Conservation (phyloP, 164 flowering plant genomes). For the Vitis amurensis region DNA sequence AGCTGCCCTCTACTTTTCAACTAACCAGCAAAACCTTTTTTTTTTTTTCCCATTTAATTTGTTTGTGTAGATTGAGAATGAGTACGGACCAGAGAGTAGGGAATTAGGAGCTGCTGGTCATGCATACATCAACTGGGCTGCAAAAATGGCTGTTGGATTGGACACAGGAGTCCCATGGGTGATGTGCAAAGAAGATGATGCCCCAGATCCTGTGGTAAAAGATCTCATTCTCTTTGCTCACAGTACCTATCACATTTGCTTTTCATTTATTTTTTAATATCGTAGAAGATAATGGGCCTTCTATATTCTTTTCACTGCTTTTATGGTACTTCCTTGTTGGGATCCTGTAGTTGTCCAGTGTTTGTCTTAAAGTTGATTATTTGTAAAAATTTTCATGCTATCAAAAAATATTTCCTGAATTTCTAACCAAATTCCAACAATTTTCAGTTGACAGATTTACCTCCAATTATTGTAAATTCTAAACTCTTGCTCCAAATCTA, state of each 20-base stretch:
- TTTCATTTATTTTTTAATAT: no score
- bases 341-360: no score
- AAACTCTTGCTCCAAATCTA: slow-evolving; percentile 1
- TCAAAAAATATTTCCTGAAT: background rate
- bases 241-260: no score
- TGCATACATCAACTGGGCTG: slow-evolving; percentile 75
- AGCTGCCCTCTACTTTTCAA: no score
- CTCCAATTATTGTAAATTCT: background rate
- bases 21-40: no score
- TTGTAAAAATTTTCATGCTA: background rate
- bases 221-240: slow-evolving; percentile 1
- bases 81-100: slow-evolving; percentile 61
- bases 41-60: background rate
- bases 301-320: no score
- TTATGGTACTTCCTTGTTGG: no score
- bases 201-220: slow-evolving; percentile 79
- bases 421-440: background rate
- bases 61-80: slow-evolving; percentile 67
- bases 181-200: slow-evolving; percentile 84
- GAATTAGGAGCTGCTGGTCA: slow-evolving; percentile 56
- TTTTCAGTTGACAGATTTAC: background rate
- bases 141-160: slow-evolving; percentile 66
- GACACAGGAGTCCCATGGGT: slow-evolving; percentile 86
- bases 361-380: no score
- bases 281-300: no score